These are phyloP conservation scores for Colletotrichum tamarilloi DNA, from an alignment of 2,329 filamentous ascomycete genomes.

Conservation along the genomic window DNA sequence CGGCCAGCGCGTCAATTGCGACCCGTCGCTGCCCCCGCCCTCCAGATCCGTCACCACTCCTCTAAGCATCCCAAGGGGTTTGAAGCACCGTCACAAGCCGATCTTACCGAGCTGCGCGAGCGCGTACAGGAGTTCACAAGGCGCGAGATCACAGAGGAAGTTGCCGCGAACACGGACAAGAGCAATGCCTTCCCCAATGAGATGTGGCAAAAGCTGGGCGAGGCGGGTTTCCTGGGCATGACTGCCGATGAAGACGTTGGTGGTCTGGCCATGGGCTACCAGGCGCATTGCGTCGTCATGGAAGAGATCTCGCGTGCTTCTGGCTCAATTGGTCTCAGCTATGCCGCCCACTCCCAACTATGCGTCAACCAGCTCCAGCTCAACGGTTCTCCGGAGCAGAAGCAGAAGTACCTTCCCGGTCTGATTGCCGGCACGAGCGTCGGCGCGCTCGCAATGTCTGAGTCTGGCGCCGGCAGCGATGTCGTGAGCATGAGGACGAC, in stretches of 20 bases:
- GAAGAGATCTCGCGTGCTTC: constrained; percentile 93
- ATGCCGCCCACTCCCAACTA: constrained; percentile 94
- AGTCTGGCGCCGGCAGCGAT: constrained; percentile 90
- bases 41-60: constrained; percentile 60
- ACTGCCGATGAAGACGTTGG: constrained; percentile 94
- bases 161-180: constrained; percentile 86
- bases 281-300: constrained; percentile 95
- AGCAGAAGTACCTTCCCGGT: constrained; percentile 81
- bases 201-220: constrained; percentile 95
- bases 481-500: constrained; percentile 95
- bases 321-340: constrained; percentile 86
- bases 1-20: constrained; percentile 44
- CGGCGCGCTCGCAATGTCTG: constrained; percentile 94
- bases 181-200: constrained; percentile 88
- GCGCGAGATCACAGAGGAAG: constrained; percentile 85
- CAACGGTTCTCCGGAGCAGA: constrained; percentile 85
- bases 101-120: constrained; percentile 84
- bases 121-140: constrained; percentile 89
- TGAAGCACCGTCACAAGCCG: constrained; percentile 74
- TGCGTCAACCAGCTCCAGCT: constrained; percentile 97
- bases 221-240: constrained; percentile 90
- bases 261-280: constrained; percentile 91
- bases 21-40: constrained; percentile 48
- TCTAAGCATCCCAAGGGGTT: constrained; percentile 73
- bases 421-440: constrained; percentile 84